A percentile compares a stretch with the other conserved stretches of the same genome.
Evolutionary conservation across 805 yeast species (phyloP).

Genomic region (Cyberlindnera xishuangbannaensis): DNA sequence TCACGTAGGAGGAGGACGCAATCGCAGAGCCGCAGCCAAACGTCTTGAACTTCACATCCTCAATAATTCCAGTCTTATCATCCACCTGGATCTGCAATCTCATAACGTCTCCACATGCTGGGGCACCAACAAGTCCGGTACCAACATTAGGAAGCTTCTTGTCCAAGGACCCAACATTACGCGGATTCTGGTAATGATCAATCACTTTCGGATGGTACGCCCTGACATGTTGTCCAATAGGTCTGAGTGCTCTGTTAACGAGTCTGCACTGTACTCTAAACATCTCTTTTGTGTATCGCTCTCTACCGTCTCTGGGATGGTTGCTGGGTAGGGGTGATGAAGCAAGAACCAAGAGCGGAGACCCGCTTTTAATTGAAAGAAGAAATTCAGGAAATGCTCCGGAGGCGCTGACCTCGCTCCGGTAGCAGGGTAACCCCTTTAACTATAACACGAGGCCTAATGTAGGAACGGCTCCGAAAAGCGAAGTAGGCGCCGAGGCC

Average conservation of each 20-base stretch:
- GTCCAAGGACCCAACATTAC: constrained; percentile 93
- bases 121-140: constrained; percentile 97
- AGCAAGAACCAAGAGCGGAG: no score
- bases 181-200: constrained; percentile 94
- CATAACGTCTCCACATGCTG: constrained; percentile 99
- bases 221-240: constrained; percentile 27
- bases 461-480: no score
- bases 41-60: constrained; percentile 95
- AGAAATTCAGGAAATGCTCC: no score
- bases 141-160: constrained; percentile 76
- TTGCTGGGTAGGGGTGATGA: no score
- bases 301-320: no score
- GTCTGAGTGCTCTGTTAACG: constrained; percentile 13
- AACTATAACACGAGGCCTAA: no score
- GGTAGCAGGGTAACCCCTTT: no score
- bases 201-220: constrained; percentile 88
- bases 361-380: no score
- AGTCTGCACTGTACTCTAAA: constrained; percentile 19
- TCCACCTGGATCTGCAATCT: constrained; percentile 91
- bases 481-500: no score
- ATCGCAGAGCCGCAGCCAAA: constrained; percentile 99
- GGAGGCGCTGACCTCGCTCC: no score
- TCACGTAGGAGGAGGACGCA: constrained; percentile 91
- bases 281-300: no score
- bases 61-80: constrained; percentile 83